Evolutionary conservation across 2,329 filamentous ascomycete species (phyloP).

Genomic region (Fusarium sterilihyphosum): DNA sequence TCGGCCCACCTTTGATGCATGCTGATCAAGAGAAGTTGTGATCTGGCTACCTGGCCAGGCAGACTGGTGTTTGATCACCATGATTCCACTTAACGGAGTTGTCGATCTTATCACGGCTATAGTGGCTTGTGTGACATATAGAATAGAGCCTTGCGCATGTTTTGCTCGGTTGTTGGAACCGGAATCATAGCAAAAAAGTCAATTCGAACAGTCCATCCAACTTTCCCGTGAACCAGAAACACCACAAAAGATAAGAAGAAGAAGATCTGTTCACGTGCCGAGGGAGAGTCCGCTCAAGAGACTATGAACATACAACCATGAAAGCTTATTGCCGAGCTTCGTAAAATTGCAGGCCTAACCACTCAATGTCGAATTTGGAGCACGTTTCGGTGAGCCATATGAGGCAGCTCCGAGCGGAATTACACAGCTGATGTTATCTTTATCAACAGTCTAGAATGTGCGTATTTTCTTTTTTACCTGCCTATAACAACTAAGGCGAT

Average conservation of each 20-base stretch:
- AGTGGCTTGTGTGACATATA: not conserved
- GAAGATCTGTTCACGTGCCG: not conserved
- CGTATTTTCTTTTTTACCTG: not conserved
- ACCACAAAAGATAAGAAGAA: not conserved
- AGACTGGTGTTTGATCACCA: not conserved
- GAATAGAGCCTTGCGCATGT: not conserved
- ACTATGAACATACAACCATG: not conserved
- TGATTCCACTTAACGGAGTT: not conserved
- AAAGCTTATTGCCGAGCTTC: not conserved
- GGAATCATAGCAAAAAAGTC: not conserved
- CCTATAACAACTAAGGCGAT: not conserved
- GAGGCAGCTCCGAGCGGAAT: not conserved
- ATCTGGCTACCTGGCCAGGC: not conserved
- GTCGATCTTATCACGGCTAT: not conserved
- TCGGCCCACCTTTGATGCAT: conserved; percentile 23
- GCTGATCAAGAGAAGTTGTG: not conserved
- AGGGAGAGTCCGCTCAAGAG: not conserved
- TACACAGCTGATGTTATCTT: not conserved
- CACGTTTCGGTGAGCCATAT: not conserved
- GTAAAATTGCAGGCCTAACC: not conserved
- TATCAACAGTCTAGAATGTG: not conserved
- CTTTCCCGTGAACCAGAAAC: not conserved
- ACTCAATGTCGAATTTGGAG: not conserved
- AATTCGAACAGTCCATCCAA: not conserved
- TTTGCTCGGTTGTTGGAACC: not conserved